Conservation (phyloP, 2,329 filamentous ascomycete species). For the Plectosphaerella plurivora region DNA sequence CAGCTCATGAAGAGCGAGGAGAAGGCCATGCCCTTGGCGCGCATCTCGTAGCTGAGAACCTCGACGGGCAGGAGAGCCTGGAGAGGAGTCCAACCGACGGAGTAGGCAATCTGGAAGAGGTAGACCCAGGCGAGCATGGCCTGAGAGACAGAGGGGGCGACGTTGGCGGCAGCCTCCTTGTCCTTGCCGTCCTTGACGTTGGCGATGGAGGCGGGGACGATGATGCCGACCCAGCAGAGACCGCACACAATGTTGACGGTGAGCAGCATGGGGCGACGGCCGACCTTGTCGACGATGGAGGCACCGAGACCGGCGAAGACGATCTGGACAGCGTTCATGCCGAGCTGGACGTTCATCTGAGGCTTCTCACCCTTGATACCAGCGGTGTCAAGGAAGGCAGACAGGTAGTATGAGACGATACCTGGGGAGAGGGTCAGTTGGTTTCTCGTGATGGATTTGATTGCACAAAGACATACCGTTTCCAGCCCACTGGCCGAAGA, state of each 20-base stretch:
- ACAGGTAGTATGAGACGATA: conserved; percentile 42
- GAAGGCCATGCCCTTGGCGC: conserved; percentile 53
- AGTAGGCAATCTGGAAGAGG: conserved; percentile 47
- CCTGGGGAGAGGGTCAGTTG: background rate
- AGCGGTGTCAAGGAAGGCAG: conserved; percentile 43
- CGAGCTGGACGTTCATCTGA: conserved; percentile 46
- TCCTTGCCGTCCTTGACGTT: conserved; percentile 20
- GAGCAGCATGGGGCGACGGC: conserved; percentile 48
- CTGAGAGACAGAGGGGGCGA: conserved; percentile 29
- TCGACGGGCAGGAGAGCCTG: conserved; percentile 47
- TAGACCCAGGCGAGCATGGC: conserved; percentile 46
- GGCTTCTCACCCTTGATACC: conserved; percentile 29
- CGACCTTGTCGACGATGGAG: conserved; percentile 41
- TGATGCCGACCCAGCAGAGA: conserved; percentile 44
- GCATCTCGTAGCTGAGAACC: conserved; percentile 47
- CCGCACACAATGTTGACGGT: conserved; percentile 19
- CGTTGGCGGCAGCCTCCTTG: conserved; percentile 3
- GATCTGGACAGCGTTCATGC: conserved; percentile 46
- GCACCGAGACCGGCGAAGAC: conserved; percentile 44
- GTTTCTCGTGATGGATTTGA: no score
- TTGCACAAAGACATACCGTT: conserved; percentile 20
- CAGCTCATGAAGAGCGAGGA: conserved; percentile 12
- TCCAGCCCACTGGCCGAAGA: conserved; percentile 43
- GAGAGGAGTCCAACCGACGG: conserved; percentile 30
- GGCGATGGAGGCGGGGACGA: conserved; percentile 34